phyloP scores from a whole-genome alignment of 2,329 filamentous ascomycete genomes.

The Ambrosiella beaveri region DNA sequence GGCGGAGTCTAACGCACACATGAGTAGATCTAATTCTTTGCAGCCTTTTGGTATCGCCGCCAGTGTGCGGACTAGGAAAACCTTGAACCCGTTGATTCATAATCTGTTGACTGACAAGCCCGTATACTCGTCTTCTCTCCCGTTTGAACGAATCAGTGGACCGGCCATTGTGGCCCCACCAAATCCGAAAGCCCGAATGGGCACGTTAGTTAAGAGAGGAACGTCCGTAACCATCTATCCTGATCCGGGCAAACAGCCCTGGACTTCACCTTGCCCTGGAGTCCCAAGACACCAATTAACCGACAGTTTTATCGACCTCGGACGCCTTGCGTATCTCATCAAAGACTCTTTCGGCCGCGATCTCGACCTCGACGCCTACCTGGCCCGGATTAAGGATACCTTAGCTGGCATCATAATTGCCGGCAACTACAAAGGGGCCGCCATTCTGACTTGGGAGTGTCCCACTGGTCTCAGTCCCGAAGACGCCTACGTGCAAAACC shows the following conservation, averaged over 20 bases:
- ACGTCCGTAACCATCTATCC: slow-evolving; percentile 79
- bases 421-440: slow-evolving; percentile 89
- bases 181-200: slow-evolving; percentile 19
- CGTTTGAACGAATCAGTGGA: slow-evolving; percentile 43
- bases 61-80: slow-evolving; percentile 26
- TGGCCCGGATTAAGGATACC: slow-evolving; percentile 60
- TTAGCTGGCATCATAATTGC: slow-evolving; percentile 88
- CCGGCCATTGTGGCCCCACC: slow-evolving; percentile 5
- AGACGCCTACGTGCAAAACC: slow-evolving; percentile 34
- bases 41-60: slow-evolving; percentile 12
- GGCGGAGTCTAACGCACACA: slow-evolving; percentile 18
- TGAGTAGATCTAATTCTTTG: not conserved
- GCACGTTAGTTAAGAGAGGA: slow-evolving; percentile 78
- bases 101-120: slow-evolving; percentile 94
- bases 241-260: slow-evolving; percentile 44
- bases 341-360: slow-evolving; percentile 83
- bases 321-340: slow-evolving; percentile 69
- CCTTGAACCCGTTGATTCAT: slow-evolving; percentile 75
- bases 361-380: slow-evolving; percentile 68
- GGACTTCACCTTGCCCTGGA: slow-evolving; percentile 48
- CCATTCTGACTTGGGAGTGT: slow-evolving; percentile 85
- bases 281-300: slow-evolving; percentile 49
- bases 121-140: slow-evolving; percentile 77
- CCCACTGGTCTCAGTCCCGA: slow-evolving; percentile 43
- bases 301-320: slow-evolving; percentile 66